Evolutionary conservation across 1,139 yeast genomes (phyloP), one percentile per base, ranked within the genome.

Genomic region (Hansenula lynferdii): DNA sequence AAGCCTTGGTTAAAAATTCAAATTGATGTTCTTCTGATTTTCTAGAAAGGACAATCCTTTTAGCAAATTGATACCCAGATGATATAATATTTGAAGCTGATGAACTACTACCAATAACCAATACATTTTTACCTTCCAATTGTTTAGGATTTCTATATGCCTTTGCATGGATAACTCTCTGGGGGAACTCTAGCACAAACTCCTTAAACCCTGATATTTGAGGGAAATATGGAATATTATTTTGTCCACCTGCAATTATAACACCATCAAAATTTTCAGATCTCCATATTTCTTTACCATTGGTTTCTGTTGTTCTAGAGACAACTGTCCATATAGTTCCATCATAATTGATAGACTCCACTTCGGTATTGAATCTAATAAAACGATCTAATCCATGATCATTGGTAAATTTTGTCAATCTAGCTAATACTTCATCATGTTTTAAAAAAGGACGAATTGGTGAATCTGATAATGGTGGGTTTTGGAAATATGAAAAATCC

Each of bases 91-190:
- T 75, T 12, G 67, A 61, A 5, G 75, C 64, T 46, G 74, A 67
- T 27, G 72, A 60, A 27, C 72, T 64, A 1, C 75, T 73, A 4
- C 78, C 79, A 31, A 74, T 61, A 28, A 72, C 60, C 42, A 73
- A 53, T 6, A 70, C 67, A 21, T 63, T 64, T 47, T 70, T 63
- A 37, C 58, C 60, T 22, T 51, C 50, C 37, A 69, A 40, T 44
- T 60, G n/a, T 54, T 61, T 39, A 5, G 51, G 44, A 10, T 37
- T 35, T 32, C 55, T 40, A 42, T 50, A 68, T 44, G 63, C 60
- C 43, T 68, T 69, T 35, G 73, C 64, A 51, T 70, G 68, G 44
- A 60, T 57, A 5, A 70, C 50, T 12, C 55, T 45, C 10, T 56
- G 57, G 3, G 74, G 74, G 43, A 53, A 51, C 23, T 53, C 52